Evolutionary conservation across 2,329 filamentous ascomycete species (phyloP).

Genomic region (Curvularia eragrostidis): DNA sequence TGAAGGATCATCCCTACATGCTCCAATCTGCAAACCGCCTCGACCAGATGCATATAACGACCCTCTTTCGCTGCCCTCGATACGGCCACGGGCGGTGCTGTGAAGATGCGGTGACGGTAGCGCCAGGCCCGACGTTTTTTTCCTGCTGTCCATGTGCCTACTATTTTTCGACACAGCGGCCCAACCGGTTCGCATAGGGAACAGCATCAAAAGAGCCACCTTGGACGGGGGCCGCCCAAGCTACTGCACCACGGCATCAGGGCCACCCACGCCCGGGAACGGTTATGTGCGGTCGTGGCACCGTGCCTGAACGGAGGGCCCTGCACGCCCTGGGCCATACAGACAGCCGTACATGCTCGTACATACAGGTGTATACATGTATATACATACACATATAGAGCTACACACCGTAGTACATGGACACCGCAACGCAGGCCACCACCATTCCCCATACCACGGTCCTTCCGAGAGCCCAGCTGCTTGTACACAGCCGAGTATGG

Average conservation of each 20-base stretch:
- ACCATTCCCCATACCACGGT: background rate
- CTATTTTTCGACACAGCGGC: background rate
- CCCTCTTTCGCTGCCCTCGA: slow-evolving; percentile 12
- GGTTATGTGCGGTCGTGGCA: slow-evolving; percentile 35
- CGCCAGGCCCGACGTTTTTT: slow-evolving; percentile 14
- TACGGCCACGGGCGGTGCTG: slow-evolving; percentile 13
- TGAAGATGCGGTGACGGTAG: slow-evolving; percentile 28
- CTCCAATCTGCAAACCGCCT: slow-evolving; percentile 19
- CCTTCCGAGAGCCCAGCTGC: background rate
- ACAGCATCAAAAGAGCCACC: too few relatives aligned
- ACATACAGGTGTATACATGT: background rate
- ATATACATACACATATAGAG: slow-evolving; percentile 2
- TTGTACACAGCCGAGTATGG: background rate
- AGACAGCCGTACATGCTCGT: background rate
- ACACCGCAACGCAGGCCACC: background rate
- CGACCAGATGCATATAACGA: slow-evolving; percentile 24
- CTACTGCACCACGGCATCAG: slow-evolving; percentile 21
- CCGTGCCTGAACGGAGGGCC: slow-evolving; percentile 25
- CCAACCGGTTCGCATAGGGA: slow-evolving; percentile 17
- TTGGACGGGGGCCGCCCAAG: slow-evolving; percentile 19
- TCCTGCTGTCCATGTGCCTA: background rate
- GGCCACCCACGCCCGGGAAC: slow-evolving; percentile 17
- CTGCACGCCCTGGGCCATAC: too few relatives aligned
- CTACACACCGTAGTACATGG: background rate
- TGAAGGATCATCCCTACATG: slow-evolving; percentile 27